phyloP scores from a whole-genome alignment of 345 rosid species.

The Eucalyptus rudis region DNA sequence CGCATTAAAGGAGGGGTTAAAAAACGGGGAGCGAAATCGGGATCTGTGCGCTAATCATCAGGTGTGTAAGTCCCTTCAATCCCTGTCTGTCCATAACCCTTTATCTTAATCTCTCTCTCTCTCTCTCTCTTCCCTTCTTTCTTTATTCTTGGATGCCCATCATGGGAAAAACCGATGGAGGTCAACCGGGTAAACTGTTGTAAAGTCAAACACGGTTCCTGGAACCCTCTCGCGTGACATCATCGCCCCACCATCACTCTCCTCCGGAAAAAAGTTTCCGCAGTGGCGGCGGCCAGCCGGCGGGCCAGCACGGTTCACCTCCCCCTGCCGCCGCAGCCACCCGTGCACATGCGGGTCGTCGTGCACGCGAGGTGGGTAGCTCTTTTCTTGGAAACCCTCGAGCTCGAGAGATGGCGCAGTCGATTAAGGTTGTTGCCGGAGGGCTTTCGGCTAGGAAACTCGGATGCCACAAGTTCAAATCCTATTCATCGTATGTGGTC shows the following conservation, averaged over 20 bases:
- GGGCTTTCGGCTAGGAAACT: no score
- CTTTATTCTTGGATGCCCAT: neutral
- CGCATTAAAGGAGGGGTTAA: neutral
- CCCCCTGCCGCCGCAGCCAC: neutral
- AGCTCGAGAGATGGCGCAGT: no score
- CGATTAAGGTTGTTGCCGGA: no score
- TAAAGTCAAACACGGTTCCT: neutral
- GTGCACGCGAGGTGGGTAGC: no score
- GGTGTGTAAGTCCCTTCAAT: neutral
- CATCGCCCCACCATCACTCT: neutral
- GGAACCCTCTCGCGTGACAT: neutral
- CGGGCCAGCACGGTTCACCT: neutral
- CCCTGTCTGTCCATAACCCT: neutral
- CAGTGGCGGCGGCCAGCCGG: neutral
- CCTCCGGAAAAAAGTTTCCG: neutral
- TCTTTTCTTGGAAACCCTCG: no score
- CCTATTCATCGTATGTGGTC: no score
- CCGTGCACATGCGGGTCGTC: neutral
- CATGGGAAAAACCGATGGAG: neutral
- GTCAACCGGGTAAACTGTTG: neutral
- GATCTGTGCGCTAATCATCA: slow-evolving; percentile 55
- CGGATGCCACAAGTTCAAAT: no score
- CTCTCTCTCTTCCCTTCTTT: neutral
- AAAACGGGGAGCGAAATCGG: slow-evolving; percentile 2
- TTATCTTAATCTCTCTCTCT: neutral